Percentiles rank a stretch among this genome's conserved stretches.
Evolutionary conservation across 139 green algal species (phyloP).

Genomic region (Mesostigma viride): DNA sequence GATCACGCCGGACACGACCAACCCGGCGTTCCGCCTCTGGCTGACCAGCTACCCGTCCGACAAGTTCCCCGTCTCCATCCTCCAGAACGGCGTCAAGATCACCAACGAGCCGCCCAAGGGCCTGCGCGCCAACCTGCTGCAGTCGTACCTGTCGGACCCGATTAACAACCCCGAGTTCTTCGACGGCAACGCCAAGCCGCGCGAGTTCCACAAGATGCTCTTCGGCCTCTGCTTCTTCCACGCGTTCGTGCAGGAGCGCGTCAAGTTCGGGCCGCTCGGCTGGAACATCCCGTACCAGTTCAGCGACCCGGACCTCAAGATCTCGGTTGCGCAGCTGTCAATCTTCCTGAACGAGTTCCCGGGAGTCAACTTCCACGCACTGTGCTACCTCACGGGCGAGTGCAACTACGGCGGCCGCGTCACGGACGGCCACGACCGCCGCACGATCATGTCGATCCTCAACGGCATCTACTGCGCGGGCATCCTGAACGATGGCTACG

Average conservation of each 20-base stretch:
- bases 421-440: slow-evolving; percentile 61
- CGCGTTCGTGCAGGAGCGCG: slow-evolving; percentile 52
- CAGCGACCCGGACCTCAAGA: slow-evolving; percentile 51
- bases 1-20: slow-evolving; percentile 17
- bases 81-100: slow-evolving; percentile 70
- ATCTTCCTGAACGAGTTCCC: slow-evolving; percentile 64
- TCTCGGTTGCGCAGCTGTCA: slow-evolving; percentile 52
- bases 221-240: slow-evolving; percentile 72
- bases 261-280: slow-evolving; percentile 64
- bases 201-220: slow-evolving; percentile 51
- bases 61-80: slow-evolving; percentile 52
- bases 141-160: slow-evolving; percentile 46
- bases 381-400: slow-evolving; percentile 48
- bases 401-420: slow-evolving; percentile 70
- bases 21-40: slow-evolving; percentile 51
- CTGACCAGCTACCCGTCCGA: slow-evolving; percentile 52
- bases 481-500: slow-evolving; percentile 40
- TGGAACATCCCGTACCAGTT: slow-evolving; percentile 76
- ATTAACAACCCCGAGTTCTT: slow-evolving; percentile 44
- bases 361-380: slow-evolving; percentile 36
- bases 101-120: slow-evolving; percentile 62
- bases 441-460: slow-evolving; percentile 51
- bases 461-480: slow-evolving; percentile 41
- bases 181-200: slow-evolving; percentile 37
- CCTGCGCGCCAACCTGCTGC: slow-evolving; percentile 56